Evolutionary conservation across 192 early-diverging fungal genomes (phyloP).

Genomic region (Coemansia sp.): DNA sequence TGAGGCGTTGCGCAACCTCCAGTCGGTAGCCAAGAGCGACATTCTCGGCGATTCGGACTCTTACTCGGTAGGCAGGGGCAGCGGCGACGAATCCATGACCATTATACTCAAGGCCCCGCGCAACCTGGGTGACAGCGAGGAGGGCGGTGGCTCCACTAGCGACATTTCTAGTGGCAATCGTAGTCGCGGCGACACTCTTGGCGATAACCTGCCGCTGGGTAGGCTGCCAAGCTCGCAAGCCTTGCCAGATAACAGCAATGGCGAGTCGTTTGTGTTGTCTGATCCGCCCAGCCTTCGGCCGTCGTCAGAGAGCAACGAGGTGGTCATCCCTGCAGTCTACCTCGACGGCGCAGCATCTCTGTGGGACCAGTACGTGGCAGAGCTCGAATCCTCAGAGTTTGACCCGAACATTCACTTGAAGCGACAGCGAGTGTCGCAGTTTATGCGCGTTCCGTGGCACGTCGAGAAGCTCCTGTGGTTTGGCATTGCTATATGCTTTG

Average conservation of each 20-base stretch:
- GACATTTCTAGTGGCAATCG: neutral
- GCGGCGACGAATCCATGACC: conserved; percentile 45
- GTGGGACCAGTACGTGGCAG: conserved; percentile 55
- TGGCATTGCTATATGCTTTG: conserved; percentile 90
- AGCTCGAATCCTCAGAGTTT: conserved; percentile 60
- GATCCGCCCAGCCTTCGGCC: neutral
- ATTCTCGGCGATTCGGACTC: conserved; percentile 13
- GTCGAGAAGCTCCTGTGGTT: conserved; percentile 94
- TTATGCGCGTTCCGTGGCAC: conserved; percentile 84
- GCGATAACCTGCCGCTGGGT: neutral
- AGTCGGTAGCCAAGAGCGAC: conserved; percentile 16
- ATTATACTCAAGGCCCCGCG: conserved; percentile 48
- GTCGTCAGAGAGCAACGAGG: conserved; percentile 18
- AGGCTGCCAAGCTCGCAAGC: neutral
- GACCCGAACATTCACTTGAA: conserved; percentile 82
- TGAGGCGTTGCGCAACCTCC: conserved; percentile 32
- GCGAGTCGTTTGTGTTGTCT: neutral
- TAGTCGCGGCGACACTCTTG: neutral
- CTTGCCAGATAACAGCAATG: neutral
- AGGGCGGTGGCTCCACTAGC: neutral
- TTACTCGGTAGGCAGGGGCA: conserved; percentile 9
- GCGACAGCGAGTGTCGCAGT: conserved; percentile 83
- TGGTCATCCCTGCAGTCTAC: conserved; percentile 44
- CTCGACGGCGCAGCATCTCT: conserved; percentile 49
- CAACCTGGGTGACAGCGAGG: conserved; percentile 17